phyloP scores from a whole-genome alignment of 83 land plant species.

The Diphasiastrum complanatum region DNA sequence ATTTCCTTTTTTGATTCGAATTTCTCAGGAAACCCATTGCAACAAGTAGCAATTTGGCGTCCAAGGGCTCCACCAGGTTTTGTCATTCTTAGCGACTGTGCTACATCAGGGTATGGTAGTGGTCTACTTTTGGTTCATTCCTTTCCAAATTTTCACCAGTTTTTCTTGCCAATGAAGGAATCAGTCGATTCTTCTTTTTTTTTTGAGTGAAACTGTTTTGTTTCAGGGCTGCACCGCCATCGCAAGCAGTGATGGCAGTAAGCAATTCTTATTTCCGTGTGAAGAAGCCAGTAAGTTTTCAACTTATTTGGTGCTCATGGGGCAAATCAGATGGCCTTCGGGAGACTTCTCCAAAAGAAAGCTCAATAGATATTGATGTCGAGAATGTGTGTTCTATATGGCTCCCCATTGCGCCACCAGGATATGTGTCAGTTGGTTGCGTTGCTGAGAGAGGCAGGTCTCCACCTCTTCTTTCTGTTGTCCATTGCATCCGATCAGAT shows the following conservation, averaged over 20 bases:
- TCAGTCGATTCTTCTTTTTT: too few species aligned
- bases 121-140: too few species aligned
- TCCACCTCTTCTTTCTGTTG: conserved; percentile 66
- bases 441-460: conserved; percentile 59
- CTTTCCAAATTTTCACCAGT: too few species aligned
- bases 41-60: too few species aligned
- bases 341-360: not conserved
- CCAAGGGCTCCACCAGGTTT: too few species aligned
- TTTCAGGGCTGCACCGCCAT: conserved; percentile 84
- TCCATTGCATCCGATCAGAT: conserved; percentile 81
- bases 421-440: conserved; percentile 75
- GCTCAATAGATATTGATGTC: not conserved
- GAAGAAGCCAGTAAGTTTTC: conserved; percentile 64
- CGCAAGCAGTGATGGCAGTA: conserved; percentile 89
- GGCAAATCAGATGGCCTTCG: conserved; percentile 3
- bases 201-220: not conserved
- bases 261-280: conserved; percentile 74
- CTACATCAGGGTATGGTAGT: too few species aligned
- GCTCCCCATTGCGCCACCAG: conserved; percentile 86
- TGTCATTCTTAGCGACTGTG: too few species aligned
- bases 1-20: too few species aligned
- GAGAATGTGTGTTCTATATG: conserved; percentile 78
- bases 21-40: too few species aligned
- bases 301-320: conserved; percentile 55
- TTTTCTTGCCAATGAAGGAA: too few species aligned